Conservation (phyloP, 352 stramenopile genomes). For the Phytopythium helicoides region DNA sequence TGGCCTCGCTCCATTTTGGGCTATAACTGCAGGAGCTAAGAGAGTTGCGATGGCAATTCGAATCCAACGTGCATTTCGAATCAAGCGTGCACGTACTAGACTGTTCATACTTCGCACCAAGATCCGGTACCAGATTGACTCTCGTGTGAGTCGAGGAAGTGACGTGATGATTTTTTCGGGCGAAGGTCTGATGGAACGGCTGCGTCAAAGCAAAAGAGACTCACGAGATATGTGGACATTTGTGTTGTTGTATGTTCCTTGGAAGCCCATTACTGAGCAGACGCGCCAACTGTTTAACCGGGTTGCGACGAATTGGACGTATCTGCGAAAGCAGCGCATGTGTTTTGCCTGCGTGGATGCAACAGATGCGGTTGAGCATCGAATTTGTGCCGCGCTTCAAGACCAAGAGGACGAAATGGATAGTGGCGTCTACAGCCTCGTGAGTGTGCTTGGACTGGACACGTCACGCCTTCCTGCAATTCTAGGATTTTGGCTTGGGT, state of each 20-base stretch:
- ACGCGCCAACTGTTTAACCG: conserved; percentile 19
- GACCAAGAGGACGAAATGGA: not conserved
- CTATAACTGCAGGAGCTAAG: conserved; percentile 19
- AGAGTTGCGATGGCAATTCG: conserved; percentile 28
- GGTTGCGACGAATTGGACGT: conserved; percentile 32
- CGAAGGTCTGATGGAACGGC: conserved; percentile 9
- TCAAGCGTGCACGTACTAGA: conserved; percentile 22
- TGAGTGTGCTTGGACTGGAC: conserved; percentile 25
- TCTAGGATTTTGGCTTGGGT: conserved; percentile 38
- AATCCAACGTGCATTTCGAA: conserved; percentile 26
- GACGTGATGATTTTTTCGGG: conserved; percentile 16
- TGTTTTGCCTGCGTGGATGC: conserved; percentile 23
- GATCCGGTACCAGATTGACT: conserved; percentile 31
- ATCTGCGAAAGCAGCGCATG: conserved; percentile 22
- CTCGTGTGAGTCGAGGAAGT: conserved; percentile 7
- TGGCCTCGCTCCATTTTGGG: conserved; percentile 33
- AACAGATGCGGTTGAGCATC: conserved; percentile 10
- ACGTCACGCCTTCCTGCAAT: conserved; percentile 24
- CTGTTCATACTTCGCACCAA: conserved; percentile 34
- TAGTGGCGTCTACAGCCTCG: conserved; percentile 19
- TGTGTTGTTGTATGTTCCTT: conserved; percentile 30
- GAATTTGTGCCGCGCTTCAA: not conserved
- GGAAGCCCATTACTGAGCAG: conserved; percentile 12
- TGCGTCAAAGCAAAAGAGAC: conserved; percentile 2
- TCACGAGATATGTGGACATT: conserved; percentile 28